These are phyloP conservation scores for Auriculariales sp. DNA, from an alignment of 768 basidiomycete species.

Conservation along the genomic window DNA sequence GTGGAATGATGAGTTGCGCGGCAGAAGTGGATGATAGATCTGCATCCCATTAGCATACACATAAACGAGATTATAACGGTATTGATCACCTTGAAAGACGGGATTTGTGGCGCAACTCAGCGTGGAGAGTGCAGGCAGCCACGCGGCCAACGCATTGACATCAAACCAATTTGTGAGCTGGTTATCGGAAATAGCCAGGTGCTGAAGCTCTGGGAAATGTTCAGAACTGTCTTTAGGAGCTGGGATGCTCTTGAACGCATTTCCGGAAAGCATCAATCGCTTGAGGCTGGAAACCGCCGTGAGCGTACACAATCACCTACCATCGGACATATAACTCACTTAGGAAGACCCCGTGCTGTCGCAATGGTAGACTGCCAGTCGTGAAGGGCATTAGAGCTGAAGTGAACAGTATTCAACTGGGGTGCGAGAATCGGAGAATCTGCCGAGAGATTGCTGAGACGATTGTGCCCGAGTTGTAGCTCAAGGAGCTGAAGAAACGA, in stretches of 20 bases:
- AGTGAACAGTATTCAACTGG: constrained; percentile 38
- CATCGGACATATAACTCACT: constrained; percentile 21
- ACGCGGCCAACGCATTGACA: constrained; percentile 47
- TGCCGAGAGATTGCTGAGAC: constrained; percentile 22
- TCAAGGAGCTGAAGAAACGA: constrained; percentile 9
- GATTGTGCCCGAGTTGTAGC: constrained; percentile 64
- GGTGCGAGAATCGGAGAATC: constrained; percentile 3
- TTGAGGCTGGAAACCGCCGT: constrained; percentile 43
- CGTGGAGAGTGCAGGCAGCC: constrained; percentile 54
- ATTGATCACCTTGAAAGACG: constrained; percentile 35
- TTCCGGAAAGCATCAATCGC: constrained; percentile 52
- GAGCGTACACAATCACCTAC: background rate
- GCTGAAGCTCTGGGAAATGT: too few species aligned
- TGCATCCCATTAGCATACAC: background rate
- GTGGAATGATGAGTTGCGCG: constrained; percentile 52
- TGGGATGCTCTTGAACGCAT: constrained; percentile 39
- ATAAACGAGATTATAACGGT: background rate
- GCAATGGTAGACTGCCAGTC: constrained; percentile 40
- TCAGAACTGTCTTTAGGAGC: too few species aligned
- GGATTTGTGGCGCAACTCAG: constrained; percentile 53
- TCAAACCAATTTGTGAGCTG: constrained; percentile 40
- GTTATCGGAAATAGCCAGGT: constrained; percentile 54
- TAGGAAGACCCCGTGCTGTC: constrained; percentile 27
- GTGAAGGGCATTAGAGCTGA: constrained; percentile 50
- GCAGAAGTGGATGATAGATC: constrained; percentile 10